phyloP scores from a whole-genome alignment of 2,329 filamentous ascomycete species.

The Cladosporium halotolerans region DNA sequence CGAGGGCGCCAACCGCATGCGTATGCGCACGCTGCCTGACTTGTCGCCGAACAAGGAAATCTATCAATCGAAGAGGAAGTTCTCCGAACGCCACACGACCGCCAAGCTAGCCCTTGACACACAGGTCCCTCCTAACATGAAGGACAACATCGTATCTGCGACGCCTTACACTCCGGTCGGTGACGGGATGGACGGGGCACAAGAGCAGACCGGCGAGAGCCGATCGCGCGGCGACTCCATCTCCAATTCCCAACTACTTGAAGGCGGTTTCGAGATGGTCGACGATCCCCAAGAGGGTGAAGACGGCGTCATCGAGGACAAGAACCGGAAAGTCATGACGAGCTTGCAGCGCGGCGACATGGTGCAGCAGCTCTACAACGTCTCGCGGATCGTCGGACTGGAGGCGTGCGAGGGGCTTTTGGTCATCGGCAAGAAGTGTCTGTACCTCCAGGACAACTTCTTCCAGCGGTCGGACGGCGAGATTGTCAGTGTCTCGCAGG shows the following conservation, averaged over 20 bases:
- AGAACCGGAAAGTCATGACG: conserved; percentile 95
- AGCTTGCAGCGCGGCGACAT: conserved; percentile 84
- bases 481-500: conserved; percentile 94
- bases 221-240: conserved; percentile 39
- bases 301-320: conserved; percentile 81
- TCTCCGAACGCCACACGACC: conserved; percentile 46
- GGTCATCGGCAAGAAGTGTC: conserved; percentile 81
- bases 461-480: conserved; percentile 93
- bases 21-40: conserved; percentile 78
- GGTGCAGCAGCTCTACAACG: conserved; percentile 90
- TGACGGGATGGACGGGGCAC: conserved; percentile 9
- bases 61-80: conserved; percentile 78
- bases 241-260: conserved; percentile 44
- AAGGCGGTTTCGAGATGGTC: conserved; percentile 93
- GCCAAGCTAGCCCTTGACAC: conserved; percentile 27
- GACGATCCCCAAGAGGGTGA: conserved; percentile 84
- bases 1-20: conserved; percentile 92
- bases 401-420: conserved; percentile 91
- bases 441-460: conserved; percentile 94
- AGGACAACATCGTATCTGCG: conserved; percentile 22
- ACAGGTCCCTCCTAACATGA: conserved; percentile 23
- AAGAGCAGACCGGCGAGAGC: conserved; percentile 16
- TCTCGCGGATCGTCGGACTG: conserved; percentile 87
- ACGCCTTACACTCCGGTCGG: conserved; percentile 14
- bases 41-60: conserved; percentile 60